Base-by-base conservation (phyloP, 2,329 filamentous ascomycete genomes). In the Beauveria sp. region DNA sequence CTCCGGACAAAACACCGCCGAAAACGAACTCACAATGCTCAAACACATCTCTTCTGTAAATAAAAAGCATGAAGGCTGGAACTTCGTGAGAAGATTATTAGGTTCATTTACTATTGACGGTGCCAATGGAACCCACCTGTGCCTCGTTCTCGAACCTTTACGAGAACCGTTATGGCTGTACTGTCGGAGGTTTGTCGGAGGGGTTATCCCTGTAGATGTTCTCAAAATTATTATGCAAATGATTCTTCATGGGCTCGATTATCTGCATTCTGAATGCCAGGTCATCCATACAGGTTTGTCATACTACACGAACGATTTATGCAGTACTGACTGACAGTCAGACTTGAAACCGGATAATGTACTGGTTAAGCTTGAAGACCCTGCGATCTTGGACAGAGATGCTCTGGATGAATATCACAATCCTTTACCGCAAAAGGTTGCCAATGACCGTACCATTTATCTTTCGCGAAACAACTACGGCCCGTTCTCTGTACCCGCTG, bases 111-210 rank as follows among this genome's bases (percentile, higher is more conserved):
- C 22, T 2, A 12, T 67, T 5, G 50, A 65, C 1, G 56, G 57
- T 1, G 46, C 24, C 7, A 48, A 26, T 12, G 63, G 61, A 7
- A 30, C 20, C 4, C 66, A 69, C 18, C 5, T 47, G 7, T 68
- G 68, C 10, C 61, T 69, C 1, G 64, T 69, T 1, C 44, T 66
- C 2, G 62, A 68, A 3, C 53, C 66, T 8, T 50, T 69, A 1
- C 66, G 66, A 3, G 67, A 69, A 37, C 67, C 67, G n/a, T 56
- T 69, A 7, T 68, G 63, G 67, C 53, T 69, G 0, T 69, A 69
- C 43, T 55, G 62, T 5, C 55, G 55, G 16, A 63, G 68, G 47
- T 69, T 63, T 34, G 16, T 62, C 1, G 66, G 46, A 8, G 58
- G 56, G 2, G 63, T 69, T 2, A 54, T 54, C 3, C 51, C 51